A percentile compares a stretch with the other conserved stretches of the same genome.
These are phyloP conservation scores for Seiridium unicorne DNA, from an alignment of 2,329 filamentous ascomycete genomes.

Conservation along the genomic window DNA sequence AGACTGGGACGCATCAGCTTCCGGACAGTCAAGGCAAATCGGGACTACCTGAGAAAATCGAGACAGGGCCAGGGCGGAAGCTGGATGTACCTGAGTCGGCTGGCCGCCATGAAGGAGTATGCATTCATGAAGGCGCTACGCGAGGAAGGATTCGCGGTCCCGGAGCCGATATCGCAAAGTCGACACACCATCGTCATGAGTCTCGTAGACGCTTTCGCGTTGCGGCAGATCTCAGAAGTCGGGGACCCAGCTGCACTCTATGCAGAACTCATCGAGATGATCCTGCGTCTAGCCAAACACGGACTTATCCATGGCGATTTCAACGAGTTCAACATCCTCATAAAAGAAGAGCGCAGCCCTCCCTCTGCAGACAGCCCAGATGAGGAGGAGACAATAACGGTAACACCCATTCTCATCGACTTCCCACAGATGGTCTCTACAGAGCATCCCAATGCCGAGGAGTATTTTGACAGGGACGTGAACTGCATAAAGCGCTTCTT, in stretches of 20 bases:
- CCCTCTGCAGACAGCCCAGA: conserved; percentile 2
- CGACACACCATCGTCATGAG: conserved; percentile 97
- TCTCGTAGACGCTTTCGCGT: conserved; percentile 85
- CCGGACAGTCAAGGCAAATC: conserved; percentile 91
- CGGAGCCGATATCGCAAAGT: conserved; percentile 83
- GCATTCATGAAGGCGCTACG: conserved; percentile 88
- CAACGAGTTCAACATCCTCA: conserved; percentile 98
- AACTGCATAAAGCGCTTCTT: conserved; percentile 96
- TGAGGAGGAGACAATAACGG: conserved; percentile 38
- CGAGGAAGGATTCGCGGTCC: conserved; percentile 85
- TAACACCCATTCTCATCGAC: conserved; percentile 88
- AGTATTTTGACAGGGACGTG: conserved; percentile 97
- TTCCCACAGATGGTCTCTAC: conserved; percentile 98
- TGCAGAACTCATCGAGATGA: conserved; percentile 83
- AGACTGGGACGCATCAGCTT: conserved; percentile 94
- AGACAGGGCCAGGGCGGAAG: conserved; percentile 62
- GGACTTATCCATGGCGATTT: conserved; percentile 97
- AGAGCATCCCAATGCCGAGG: conserved; percentile 88
- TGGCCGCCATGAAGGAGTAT: conserved; percentile 92
- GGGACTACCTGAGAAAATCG: conserved; percentile 83
- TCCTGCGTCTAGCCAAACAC: conserved; percentile 78
- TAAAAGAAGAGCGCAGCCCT: conserved; percentile 66
- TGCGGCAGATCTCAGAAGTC: conserved; percentile 83
- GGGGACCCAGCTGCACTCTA: conserved; percentile 85
- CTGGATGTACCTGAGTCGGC: conserved; percentile 96